A percentile compares a stretch with the other conserved stretches of the same genome.
Conservation (phyloP, 306 rosid species). For the Nissolia schottii region DNA sequence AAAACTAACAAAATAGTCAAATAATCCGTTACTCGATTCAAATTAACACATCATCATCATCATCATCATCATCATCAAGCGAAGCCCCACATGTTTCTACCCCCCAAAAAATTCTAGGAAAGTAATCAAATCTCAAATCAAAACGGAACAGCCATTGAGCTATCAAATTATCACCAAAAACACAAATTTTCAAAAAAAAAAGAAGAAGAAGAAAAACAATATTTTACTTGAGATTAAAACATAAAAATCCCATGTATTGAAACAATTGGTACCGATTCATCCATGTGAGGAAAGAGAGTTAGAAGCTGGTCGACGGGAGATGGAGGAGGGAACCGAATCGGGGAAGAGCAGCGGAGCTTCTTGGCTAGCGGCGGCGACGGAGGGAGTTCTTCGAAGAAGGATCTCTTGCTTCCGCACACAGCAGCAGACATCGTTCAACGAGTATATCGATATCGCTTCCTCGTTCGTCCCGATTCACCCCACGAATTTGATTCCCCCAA, state of each 20-base stretch:
- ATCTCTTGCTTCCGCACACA: slow-evolving; percentile 97
- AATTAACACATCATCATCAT: not conserved
- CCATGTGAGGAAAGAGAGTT: slow-evolving; percentile 77
- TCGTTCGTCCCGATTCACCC: not conserved
- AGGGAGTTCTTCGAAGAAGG: slow-evolving; percentile 94
- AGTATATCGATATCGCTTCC: not conserved
- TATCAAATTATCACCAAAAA: not conserved
- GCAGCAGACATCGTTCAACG: slow-evolving; percentile 94
- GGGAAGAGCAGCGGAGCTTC: slow-evolving; percentile 90
- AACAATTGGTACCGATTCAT: slow-evolving; percentile 33
- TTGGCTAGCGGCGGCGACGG: slow-evolving; percentile 82
- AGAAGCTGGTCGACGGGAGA: slow-evolving; percentile 67
- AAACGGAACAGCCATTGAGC: not conserved
- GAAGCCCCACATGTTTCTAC: not conserved
- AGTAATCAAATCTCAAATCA: not conserved
- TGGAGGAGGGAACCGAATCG: slow-evolving; percentile 53
- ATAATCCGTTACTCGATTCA: not conserved
- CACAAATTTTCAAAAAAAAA: not conserved
- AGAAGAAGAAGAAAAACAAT: not conserved
- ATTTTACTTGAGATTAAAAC: not conserved
- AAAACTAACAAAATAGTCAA: not conserved
- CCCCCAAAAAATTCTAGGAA: not conserved
- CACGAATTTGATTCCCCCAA: not conserved
- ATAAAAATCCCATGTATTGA: not conserved
- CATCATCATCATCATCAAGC: not conserved